phyloP scores from a whole-genome alignment of 345 rosid species.

The Eucalyptus sp. region DNA sequence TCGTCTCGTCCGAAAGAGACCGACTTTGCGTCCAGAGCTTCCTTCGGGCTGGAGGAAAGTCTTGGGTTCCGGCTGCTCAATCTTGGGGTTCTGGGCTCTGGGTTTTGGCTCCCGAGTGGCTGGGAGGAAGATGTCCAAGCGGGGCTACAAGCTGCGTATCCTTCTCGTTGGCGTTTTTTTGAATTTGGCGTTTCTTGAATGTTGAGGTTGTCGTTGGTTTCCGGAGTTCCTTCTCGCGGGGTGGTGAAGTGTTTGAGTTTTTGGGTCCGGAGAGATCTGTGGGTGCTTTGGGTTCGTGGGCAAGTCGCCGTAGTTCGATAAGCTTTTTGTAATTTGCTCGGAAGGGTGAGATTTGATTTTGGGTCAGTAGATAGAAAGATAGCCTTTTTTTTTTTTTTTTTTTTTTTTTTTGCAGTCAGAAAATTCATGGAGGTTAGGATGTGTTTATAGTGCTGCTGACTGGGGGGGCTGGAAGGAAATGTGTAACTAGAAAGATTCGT shows the following conservation, averaged over 20 bases:
- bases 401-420: neutral
- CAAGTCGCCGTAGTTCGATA: neutral
- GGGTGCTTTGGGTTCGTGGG: neutral
- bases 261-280: neutral
- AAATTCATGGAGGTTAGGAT: neutral
- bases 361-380: neutral
- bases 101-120: neutral
- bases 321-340: neutral
- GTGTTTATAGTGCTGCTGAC: neutral
- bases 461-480: neutral
- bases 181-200: neutral
- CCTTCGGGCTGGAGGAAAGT: neutral
- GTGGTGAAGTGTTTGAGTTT: neutral
- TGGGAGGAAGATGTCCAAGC: slow-evolving; percentile 52
- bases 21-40: neutral
- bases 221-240: neutral
- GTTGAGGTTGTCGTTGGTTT: neutral
- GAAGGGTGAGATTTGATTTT: neutral
- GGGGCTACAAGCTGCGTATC: slow-evolving; percentile 99
- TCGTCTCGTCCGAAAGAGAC: neutral
- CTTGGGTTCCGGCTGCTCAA: neutral
- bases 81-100: neutral
- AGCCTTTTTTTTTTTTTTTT: neutral
- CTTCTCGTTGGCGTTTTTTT: slow-evolving; percentile 5
- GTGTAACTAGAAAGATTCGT: neutral